Evolutionary conservation across 306 rosid species (phyloP), one percentile per base, ranked within the genome.

Genomic region (Casuarina glauca): DNA sequence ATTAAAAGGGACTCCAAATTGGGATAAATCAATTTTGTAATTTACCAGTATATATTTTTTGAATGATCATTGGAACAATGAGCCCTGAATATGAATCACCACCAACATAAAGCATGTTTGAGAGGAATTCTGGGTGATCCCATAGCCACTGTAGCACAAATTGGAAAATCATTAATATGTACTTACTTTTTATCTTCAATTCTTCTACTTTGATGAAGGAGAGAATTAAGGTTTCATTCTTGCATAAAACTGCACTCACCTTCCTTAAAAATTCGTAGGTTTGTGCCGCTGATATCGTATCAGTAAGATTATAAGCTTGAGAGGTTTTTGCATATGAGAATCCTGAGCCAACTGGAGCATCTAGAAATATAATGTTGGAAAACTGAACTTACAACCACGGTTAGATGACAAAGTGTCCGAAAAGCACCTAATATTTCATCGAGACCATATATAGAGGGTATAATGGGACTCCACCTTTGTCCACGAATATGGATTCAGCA

Each of bases 81-180:
- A 81, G 13, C 57, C 91, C 88, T 5, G 93, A 45, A 46, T 87
- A 88, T 2, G 96, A 90, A 52, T 85, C 88, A 39, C 96, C 91
- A 52, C 81, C 88, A 36, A 90, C 9, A 48, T 83, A 87, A 42
- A 88, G 49, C 43, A 84, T 82, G 80, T 90, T 87, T 12, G 82
- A 54, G 17, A 9, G 46, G 74, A 90, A 88, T 35, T 76, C 45
- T 2, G 92, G 77, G 69, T 90, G 91, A 78, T 75, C 81, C 11
- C 48, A 45, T 66, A 90, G 66, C 93, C 96, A 90, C 93, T 89
- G 75, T 69, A 76, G 1, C 32, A 26, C 32, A 26, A 26, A 26
- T 26, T 26, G 32, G 32, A 26, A 26, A 26, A 26, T 26, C 32
- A 26, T 26, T 26, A 26, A 26, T 26, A 26, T 26, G 32, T 26